phyloP scores from a whole-genome alignment of 208 protist species.

The Trypanosoma boissoni region DNA sequence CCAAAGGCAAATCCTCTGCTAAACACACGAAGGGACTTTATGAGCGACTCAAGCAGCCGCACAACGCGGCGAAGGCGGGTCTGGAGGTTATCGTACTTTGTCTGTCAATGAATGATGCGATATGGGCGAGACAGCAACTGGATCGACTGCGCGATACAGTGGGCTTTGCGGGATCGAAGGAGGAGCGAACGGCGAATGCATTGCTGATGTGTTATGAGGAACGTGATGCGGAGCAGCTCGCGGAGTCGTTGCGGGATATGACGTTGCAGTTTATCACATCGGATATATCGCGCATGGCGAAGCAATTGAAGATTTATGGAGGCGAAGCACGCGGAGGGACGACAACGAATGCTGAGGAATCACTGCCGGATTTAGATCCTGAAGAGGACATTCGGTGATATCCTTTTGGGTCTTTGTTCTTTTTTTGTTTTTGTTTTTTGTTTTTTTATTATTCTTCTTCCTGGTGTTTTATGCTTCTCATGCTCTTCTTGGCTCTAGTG shows the following conservation, averaged over 20 bases:
- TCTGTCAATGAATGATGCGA: slow-evolving; percentile 34
- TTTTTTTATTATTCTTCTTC: too few relatives aligned
- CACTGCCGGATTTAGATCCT: slow-evolving; percentile 20
- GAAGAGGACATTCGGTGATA: slow-evolving; percentile 26
- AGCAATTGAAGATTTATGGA: slow-evolving; percentile 45
- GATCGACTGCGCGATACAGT: slow-evolving; percentile 37
- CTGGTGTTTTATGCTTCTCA: too few relatives aligned
- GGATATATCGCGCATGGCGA: slow-evolving; percentile 62
- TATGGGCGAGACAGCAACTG: slow-evolving; percentile 71
- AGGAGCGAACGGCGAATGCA: slow-evolving; percentile 41
- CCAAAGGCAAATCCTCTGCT: slow-evolving; percentile 15
- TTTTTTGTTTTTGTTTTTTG: too few relatives aligned
- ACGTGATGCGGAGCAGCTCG: slow-evolving; percentile 48
- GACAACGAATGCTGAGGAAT: slow-evolving; percentile 6
- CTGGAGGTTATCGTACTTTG: slow-evolving; percentile 66
- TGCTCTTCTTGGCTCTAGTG: neutral
- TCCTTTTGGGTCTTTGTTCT: slow-evolving; percentile 12
- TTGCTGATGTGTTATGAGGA: slow-evolving; percentile 65
- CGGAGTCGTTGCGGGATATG: slow-evolving; percentile 42
- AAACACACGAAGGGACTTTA: slow-evolving; percentile 56
- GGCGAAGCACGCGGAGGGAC: slow-evolving; percentile 4
- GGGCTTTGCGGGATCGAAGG: slow-evolving; percentile 57
- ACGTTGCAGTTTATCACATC: slow-evolving; percentile 65
- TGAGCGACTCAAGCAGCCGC: slow-evolving; percentile 58
- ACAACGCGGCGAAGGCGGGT: slow-evolving; percentile 66